phyloP scores from a whole-genome alignment of 2,329 filamentous ascomycete species.

The Cryoendolithus antarcticus region DNA sequence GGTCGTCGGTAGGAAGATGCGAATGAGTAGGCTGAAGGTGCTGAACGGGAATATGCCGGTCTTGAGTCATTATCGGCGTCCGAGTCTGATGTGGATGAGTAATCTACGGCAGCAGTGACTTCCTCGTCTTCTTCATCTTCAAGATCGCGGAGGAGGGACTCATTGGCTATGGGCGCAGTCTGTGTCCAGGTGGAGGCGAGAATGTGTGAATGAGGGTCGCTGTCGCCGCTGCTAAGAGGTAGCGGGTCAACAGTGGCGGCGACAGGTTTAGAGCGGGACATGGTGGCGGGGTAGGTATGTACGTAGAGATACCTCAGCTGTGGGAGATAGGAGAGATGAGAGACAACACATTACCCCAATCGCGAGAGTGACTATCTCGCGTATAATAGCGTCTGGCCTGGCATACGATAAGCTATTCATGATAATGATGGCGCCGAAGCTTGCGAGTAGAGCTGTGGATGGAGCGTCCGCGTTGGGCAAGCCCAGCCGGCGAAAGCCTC shows the following conservation, averaged over 20 bases:
- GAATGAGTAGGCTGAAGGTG: constrained; percentile 30
- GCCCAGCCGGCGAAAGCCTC: too few relatives aligned
- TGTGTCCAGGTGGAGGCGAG: constrained; percentile 5
- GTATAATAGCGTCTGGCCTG: too few relatives aligned
- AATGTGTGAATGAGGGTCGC: too few relatives aligned
- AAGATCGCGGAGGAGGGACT: constrained; percentile 12
- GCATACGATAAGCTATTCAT: too few relatives aligned
- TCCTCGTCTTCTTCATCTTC: constrained; percentile 11
- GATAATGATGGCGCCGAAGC: too few relatives aligned
- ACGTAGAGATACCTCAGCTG: too few relatives aligned
- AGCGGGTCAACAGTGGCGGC: not conserved
- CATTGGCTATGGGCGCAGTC: constrained; percentile 8
- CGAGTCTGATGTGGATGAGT: not conserved
- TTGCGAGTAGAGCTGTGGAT: too few relatives aligned
- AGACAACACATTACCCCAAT: too few relatives aligned
- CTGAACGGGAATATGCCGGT: constrained; percentile 5
- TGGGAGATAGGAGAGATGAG: too few relatives aligned
- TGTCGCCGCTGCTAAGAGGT: constrained; percentile 1
- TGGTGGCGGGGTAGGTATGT: not conserved
- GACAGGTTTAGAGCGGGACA: constrained; percentile 5
- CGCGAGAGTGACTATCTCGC: too few relatives aligned
- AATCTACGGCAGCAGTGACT: not conserved
- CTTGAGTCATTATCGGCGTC: constrained; percentile 3
- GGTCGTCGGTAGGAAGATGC: constrained; percentile 60
- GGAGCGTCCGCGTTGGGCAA: too few relatives aligned